These are phyloP conservation scores for Tubosaeta sp. DNA, from an alignment of 768 basidiomycete genomes.

Conservation along the genomic window DNA sequence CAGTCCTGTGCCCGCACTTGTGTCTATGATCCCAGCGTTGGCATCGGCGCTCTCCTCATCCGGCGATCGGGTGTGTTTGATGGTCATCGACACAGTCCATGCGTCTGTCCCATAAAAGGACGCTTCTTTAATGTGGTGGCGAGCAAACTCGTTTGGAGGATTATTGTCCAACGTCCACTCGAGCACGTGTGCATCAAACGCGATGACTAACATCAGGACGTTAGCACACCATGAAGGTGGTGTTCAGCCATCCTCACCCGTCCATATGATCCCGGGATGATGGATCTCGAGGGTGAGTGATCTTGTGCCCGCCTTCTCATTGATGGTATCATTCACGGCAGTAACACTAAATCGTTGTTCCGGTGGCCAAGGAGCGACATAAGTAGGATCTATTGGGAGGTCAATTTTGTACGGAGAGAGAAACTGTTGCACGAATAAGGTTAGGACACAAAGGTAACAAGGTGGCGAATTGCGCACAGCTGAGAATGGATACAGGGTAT, in stretches of 20 bases:
- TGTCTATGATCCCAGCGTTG: not conserved
- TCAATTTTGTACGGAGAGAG: conserved; percentile 79
- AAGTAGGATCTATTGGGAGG: conserved; percentile 46
- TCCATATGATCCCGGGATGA: conserved; percentile 86
- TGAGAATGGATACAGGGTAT: conserved; percentile 77
- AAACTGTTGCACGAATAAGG: conserved; percentile 47
- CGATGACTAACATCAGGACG: conserved; percentile 50
- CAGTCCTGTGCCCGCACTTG: conserved; percentile 27
- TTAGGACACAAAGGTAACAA: not conserved
- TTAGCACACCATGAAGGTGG: not conserved
- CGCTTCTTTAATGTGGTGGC: conserved; percentile 90
- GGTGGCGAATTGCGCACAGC: conserved; percentile 39
- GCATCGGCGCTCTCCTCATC: not conserved
- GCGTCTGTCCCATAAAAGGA: conserved; percentile 77
- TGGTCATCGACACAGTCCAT: conserved; percentile 69
- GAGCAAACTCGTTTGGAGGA: conserved; percentile 67
- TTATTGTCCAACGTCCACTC: conserved; percentile 78
- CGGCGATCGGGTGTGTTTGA: conserved; percentile 43
- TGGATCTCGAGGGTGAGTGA: conserved; percentile 63
- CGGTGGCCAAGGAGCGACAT: conserved; percentile 47
- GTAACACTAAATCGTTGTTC: conserved; percentile 48
- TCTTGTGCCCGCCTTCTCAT: conserved; percentile 58
- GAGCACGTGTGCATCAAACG: conserved; percentile 88
- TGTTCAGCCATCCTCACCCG: conserved; percentile 41
- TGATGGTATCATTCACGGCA: conserved; percentile 52